Evolutionary conservation across 2,329 filamentous ascomycete genomes (phyloP), one percentile per base, ranked within the genome.

Genomic region (Pseudogymnoascus sp.): DNA sequence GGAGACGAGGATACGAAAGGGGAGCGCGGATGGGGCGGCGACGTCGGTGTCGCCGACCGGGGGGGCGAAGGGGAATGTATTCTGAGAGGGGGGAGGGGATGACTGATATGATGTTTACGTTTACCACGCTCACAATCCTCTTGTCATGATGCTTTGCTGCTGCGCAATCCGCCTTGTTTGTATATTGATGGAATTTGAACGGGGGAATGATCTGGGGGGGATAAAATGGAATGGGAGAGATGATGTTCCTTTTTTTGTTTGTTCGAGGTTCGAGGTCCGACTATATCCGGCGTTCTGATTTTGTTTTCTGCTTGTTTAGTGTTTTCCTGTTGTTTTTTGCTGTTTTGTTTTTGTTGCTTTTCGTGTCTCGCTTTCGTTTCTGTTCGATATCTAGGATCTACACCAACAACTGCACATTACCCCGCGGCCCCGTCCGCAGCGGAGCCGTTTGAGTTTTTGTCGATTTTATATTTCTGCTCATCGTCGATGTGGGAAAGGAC

Each of bases 1-100:
- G 26, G 68, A 67, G 6, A 64, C 66, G 17, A 64, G 63, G 29
- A 67, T 64, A 65, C 64, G 68, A 4, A 70, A 69, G 62, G 67
- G 65, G 1, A 70, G 69, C 4, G 33, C 33, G 33, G 59, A 60
- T 7, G 59, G 17, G 15, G 10, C 10, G 19, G 11, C 15, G 13
- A 17, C 31, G 11, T 4, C 13, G 9, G 31, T 59, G 19, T 37
- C 56, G 1, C 46, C 46, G 9, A 53, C 46, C 26, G 7, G 23
- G 23, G 23, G 9, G 26, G n/a, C 5, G 44, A 23, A 19, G 46
- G 46, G 26, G 26, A 53, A 53, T 53, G 46, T 53, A 4, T 53
- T 53, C 29, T 53, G 26, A 31, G 7, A 2, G n/a, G 26, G 1
- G 7, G 46, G n/a, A 15, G 46, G 26, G 42, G 46, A 56, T 56